Evolutionary conservation across 2,329 filamentous ascomycete genomes (phyloP).

Genomic region (Pyrenophora teres): DNA sequence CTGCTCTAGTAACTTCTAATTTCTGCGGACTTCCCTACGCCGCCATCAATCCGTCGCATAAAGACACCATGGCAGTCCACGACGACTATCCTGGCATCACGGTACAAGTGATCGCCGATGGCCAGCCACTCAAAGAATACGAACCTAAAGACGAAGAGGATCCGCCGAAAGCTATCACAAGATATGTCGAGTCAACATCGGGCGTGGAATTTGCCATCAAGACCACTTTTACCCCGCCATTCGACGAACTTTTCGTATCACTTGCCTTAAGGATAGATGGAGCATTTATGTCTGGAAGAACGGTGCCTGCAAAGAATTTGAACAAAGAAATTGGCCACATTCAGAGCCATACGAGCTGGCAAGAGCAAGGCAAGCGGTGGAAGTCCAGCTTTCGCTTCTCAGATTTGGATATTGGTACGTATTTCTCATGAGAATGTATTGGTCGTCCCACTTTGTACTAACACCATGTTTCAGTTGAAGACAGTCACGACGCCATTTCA

Average conservation of each 20-base stretch:
- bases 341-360: not conserved
- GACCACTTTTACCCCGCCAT: no score
- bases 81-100: not conserved
- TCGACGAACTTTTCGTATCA: no score
- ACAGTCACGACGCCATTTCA: not conserved
- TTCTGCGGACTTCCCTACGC: no score
- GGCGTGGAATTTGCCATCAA: no score
- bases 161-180: not conserved
- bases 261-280: no score
- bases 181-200: not conserved
- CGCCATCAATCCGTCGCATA: no score
- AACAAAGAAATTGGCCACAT: no score
- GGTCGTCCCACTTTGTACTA: not conserved
- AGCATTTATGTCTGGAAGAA: no score
- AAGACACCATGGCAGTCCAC: not conserved
- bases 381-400: conserved; percentile 10
- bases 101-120: not conserved
- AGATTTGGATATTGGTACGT: conserved; percentile 14
- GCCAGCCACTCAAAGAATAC: not conserved
- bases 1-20: no score
- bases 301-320: no score
- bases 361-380: not conserved
- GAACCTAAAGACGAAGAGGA: not conserved
- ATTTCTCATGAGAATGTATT: not conserved
- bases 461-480: conserved; percentile 1